Evolutionary conservation across 352 stramenopile genomes (phyloP).

Genomic region (Phytophthora pistaciae): DNA sequence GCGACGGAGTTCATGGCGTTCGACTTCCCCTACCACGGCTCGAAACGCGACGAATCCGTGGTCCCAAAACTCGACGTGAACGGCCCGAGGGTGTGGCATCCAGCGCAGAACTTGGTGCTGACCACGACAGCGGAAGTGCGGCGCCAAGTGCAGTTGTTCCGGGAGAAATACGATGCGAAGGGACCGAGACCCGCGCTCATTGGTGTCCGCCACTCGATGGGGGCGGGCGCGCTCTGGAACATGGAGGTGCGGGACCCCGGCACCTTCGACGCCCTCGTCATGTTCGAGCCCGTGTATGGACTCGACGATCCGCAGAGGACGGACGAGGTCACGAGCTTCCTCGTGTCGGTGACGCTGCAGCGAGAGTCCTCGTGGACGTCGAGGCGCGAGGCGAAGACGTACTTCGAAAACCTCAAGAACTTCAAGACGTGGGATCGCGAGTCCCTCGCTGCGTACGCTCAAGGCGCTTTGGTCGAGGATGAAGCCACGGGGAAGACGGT

Average conservation of each 20-base stretch:
- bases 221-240: conserved; percentile 46
- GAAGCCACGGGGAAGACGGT: conserved; percentile 30
- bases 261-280: conserved; percentile 50
- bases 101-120: conserved; percentile 26
- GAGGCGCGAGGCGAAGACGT: conserved; percentile 15
- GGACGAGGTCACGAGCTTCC: conserved; percentile 35
- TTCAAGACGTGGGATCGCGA: conserved; percentile 51
- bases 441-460: conserved; percentile 37
- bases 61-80: conserved; percentile 19
- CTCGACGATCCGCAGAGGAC: conserved; percentile 9
- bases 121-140: conserved; percentile 35
- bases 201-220: conserved; percentile 49
- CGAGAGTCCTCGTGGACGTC: conserved; percentile 40
- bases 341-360: conserved; percentile 42
- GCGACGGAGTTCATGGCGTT: conserved; percentile 37
- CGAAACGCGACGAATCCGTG: conserved; percentile 44
- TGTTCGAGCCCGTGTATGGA: conserved; percentile 58
- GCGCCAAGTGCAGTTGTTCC: conserved; percentile 27
- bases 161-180: conserved; percentile 1
- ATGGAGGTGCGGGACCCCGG: conserved; percentile 42
- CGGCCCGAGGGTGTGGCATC: conserved; percentile 39
- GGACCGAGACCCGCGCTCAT: conserved; percentile 20
- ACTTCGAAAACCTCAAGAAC: conserved; percentile 37
- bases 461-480: conserved; percentile 42
- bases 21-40: conserved; percentile 53